Conservation (phyloP, 495 filamentous ascomycete species). For the Xylaria curta region DNA sequence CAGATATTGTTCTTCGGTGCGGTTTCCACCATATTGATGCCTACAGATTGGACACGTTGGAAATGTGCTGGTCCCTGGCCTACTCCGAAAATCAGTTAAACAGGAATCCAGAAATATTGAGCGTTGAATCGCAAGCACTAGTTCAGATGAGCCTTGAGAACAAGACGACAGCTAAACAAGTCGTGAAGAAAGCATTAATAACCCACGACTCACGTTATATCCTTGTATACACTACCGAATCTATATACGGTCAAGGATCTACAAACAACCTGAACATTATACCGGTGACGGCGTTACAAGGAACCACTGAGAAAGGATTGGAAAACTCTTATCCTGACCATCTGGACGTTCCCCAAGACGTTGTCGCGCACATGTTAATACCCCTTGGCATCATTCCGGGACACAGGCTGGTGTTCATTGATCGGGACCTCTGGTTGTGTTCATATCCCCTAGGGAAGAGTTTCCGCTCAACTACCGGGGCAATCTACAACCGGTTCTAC, state of each 20-base stretch:
- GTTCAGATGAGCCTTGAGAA: neutral
- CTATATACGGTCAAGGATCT: neutral
- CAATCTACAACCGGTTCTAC: slow-evolving; percentile 4
- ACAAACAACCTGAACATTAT: neutral
- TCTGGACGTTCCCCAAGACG: neutral
- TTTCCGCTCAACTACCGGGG: neutral
- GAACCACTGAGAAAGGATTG: neutral
- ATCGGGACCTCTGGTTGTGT: neutral
- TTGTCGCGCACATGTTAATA: neutral
- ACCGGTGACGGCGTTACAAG: neutral
- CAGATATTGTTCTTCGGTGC: slow-evolving; percentile 8
- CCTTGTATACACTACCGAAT: neutral
- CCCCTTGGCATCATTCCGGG: slow-evolving; percentile 4
- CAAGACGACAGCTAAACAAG: neutral
- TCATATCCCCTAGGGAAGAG: slow-evolving; percentile 1
- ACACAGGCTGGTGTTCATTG: slow-evolving; percentile 1
- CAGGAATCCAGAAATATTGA: neutral
- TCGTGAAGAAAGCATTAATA: neutral
- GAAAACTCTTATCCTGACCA: neutral
- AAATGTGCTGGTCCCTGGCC: neutral
- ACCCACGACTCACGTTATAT: neutral
- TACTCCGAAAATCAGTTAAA: neutral
- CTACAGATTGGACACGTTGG: neutral
- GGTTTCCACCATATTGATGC: neutral
- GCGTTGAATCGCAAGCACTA: neutral